Evolutionary conservation across 129 eudicot species (phyloP).

Genomic region (Tagetes erecta): DNA sequence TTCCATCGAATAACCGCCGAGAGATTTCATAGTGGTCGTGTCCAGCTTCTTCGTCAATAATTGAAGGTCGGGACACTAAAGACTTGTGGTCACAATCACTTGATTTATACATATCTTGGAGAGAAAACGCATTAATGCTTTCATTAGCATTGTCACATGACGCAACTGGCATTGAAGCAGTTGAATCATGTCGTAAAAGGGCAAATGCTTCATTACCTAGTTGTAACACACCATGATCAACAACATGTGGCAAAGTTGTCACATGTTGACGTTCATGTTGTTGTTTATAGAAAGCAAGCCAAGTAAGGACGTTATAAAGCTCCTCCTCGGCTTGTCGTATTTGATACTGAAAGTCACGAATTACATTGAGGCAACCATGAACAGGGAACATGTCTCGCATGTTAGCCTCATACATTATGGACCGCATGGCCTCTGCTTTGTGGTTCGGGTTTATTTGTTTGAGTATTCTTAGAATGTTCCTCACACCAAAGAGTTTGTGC

Average conservation of each 20-base stretch:
- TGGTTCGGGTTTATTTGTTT: slow-evolving; percentile 49
- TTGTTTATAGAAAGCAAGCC: slow-evolving; percentile 45
- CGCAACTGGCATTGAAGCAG: slow-evolving; percentile 32
- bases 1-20: neutral
- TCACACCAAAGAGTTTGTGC: slow-evolving; percentile 73
- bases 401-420: slow-evolving; percentile 70
- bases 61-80: neutral
- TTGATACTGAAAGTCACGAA: slow-evolving; percentile 41
- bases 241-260: slow-evolving; percentile 13
- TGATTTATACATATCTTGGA: slow-evolving; percentile 33
- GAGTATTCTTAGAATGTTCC: slow-evolving; percentile 63
- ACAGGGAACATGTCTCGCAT: slow-evolving; percentile 67
- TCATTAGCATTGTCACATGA: slow-evolving; percentile 34
- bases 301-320: slow-evolving; percentile 42
- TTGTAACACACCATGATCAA: slow-evolving; percentile 41
- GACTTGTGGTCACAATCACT: slow-evolving; percentile 11
- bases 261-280: slow-evolving; percentile 31
- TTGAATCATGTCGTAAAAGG: slow-evolving; percentile 33
- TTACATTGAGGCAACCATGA: slow-evolving; percentile 56
- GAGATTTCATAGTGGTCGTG: neutral
- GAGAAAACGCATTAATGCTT: slow-evolving; percentile 41
- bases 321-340: slow-evolving; percentile 50
- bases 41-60: neutral
- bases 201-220: slow-evolving; percentile 27
- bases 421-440: slow-evolving; percentile 57